Conservation (phyloP, 371 early-diverging fungal species). For the Mortierella sp. region DNA sequence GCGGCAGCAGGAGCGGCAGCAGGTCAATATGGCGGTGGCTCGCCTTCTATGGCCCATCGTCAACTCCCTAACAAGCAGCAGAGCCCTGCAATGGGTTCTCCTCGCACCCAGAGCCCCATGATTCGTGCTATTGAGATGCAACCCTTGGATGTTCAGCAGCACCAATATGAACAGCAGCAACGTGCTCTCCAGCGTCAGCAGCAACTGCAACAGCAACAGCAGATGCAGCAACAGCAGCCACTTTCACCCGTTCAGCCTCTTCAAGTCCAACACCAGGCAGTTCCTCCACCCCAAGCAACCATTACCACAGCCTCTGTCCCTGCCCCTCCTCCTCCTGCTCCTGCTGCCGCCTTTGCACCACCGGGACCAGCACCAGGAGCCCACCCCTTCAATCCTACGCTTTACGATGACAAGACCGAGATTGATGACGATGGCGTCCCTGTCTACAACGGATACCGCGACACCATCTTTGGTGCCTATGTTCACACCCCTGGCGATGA, state of each 20-base stretch:
- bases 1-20: conserved; percentile 13
- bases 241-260: conserved; percentile 22
- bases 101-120: conserved; percentile 22
- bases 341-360: not conserved
- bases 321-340: not conserved
- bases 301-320: not conserved
- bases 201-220: conserved; percentile 25
- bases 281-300: conserved; percentile 4
- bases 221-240: not conserved
- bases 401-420: conserved; percentile 50
- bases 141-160: conserved; percentile 52
- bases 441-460: conserved; percentile 50
- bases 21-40: conserved; percentile 12
- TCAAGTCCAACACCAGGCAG: not conserved
- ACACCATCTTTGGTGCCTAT: conserved; percentile 50
- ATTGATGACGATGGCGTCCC: conserved; percentile 38
- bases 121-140: conserved; percentile 50
- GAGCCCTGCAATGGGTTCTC: not conserved
- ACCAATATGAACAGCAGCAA: conserved; percentile 46
- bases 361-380: conserved; percentile 8
- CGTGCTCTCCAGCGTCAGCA: conserved; percentile 38
- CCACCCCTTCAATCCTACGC: conserved; percentile 34
- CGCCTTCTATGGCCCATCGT: conserved; percentile 19
- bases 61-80: not conserved
- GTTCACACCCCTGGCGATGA: conserved; percentile 26